Evolutionary conservation across 2,329 filamentous ascomycete species (phyloP), one percentile per base, ranked within the genome.

Genomic region (Colletotrichum destructivum): DNA sequence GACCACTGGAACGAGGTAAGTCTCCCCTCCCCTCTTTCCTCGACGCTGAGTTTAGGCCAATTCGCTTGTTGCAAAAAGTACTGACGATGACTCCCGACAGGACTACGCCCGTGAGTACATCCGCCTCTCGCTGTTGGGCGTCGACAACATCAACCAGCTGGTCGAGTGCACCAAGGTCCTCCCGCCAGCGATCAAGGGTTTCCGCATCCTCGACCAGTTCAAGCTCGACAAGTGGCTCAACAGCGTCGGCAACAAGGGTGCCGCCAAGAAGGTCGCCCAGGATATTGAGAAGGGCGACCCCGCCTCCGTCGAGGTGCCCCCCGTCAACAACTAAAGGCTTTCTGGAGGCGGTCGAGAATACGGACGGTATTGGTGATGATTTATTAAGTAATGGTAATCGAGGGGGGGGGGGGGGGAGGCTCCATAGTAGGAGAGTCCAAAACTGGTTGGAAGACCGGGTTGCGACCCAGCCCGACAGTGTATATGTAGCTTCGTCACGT

Each of bases 101-200:
- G 87, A 86, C 62, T 90, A 87, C 66, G 84, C 87, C 6, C 82
- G 82, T 47, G 87, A 86, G 18, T 89, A 89, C 75, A 82, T 88
- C 63, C 86, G 87, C 18, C 80, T 90, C n/a, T 87, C 84, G 47
- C 79, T 90, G 2, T 83, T 90, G n/a, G 88, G 88, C 3, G 87
- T 89, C 16, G 82, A 88, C 75, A 88, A 88, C 75, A 86, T 90
- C 78, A 89, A 89, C 77, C 77, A 81, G 44, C 79, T 90, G 52
- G 86, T 83, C 18, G 88, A 89, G 74, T 90, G 88, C 82, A 88
- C 86, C 12, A 84, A 85, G 74, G 86, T 87, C 0, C 78, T 89
- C 4, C 88, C 84, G 2, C 72, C 81, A 0, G 74, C 74, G 3
- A 57, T 61, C 40, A 73, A 55, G 56, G 68, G 60, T 38, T 74